Evolutionary conservation across 805 yeast genomes (phyloP).

Genomic region (Alloascoidea hylecoeti): DNA sequence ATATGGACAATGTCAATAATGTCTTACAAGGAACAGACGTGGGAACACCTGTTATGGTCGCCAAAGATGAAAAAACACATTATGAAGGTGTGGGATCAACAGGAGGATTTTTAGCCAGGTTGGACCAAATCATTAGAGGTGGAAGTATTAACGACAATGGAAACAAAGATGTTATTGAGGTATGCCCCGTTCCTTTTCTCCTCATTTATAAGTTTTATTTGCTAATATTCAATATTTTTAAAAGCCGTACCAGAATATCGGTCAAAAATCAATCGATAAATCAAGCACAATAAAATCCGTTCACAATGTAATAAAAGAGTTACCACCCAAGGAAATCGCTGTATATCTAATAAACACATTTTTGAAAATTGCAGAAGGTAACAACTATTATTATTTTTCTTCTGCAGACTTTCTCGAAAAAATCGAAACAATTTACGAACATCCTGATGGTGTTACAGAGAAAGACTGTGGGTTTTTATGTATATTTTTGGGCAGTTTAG

Average conservation of each 20-base stretch:
- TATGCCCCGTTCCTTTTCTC: too few species aligned
- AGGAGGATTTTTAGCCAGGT: not conserved
- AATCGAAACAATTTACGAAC: not conserved
- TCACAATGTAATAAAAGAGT: not conserved
- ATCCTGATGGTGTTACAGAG: not conserved
- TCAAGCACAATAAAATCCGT: too few species aligned
- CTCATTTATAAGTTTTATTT: too few species aligned
- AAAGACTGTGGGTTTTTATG: slow-evolving; percentile 1
- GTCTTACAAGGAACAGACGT: not conserved
- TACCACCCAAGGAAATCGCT: not conserved
- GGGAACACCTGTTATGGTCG: not conserved
- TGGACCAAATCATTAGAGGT: not conserved
- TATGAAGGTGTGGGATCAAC: not conserved
- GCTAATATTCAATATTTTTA: too few species aligned
- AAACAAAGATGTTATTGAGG: too few species aligned
- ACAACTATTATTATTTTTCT: not conserved
- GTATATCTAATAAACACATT: not conserved
- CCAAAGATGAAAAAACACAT: not conserved
- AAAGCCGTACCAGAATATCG: too few species aligned
- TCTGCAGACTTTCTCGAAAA: not conserved
- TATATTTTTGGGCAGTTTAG: not conserved
- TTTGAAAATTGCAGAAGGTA: not conserved
- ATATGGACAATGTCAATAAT: not conserved
- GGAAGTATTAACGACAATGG: not conserved
- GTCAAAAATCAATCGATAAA: too few species aligned